phyloP scores from a whole-genome alignment of 768 basidiomycete species.

The Tremella fuciformis region DNA sequence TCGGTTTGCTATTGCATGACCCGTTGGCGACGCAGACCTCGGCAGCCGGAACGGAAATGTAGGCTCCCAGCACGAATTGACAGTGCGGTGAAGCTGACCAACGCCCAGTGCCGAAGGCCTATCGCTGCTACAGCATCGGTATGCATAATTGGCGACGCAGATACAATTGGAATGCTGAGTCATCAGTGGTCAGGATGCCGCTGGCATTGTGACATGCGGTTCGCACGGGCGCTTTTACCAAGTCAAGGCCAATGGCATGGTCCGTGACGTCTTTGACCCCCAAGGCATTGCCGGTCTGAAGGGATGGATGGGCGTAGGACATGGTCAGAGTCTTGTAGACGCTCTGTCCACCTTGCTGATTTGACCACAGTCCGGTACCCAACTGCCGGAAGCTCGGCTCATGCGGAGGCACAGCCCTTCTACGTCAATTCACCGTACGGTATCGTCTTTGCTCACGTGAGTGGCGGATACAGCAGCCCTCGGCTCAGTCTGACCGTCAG shows the following conservation, averaged over 20 bases:
- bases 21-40: constrained; percentile 55
- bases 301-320: constrained; percentile 96
- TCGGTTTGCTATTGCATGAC: constrained; percentile 82
- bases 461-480: constrained; percentile 38
- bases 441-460: constrained; percentile 93
- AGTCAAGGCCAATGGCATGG: constrained; percentile 99
- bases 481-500: constrained; percentile 54
- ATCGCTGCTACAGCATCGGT: constrained; percentile 83
- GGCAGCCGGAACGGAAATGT: constrained; percentile 81
- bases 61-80: constrained; percentile 10
- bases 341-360: not conserved
- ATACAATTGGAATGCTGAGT: not conserved
- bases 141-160: constrained; percentile 1
- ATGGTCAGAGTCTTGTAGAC: constrained; percentile 61
- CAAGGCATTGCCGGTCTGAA: constrained; percentile 70
- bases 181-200: constrained; percentile 86
- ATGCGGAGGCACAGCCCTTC: constrained; percentile 97
- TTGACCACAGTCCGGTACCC: constrained; percentile 78
- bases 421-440: constrained; percentile 99
- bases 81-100: constrained; percentile 1
- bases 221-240: constrained; percentile 93
- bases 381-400: constrained; percentile 93
- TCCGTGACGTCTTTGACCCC: constrained; percentile 89
- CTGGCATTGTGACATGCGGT: constrained; percentile 94
- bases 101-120: constrained; percentile 67